A percentile compares a stretch with the other conserved stretches of the same genome.
These are phyloP conservation scores for Paramecium primaurelia DNA, from an alignment of 73 alveolate genomes.

Conservation along the genomic window DNA sequence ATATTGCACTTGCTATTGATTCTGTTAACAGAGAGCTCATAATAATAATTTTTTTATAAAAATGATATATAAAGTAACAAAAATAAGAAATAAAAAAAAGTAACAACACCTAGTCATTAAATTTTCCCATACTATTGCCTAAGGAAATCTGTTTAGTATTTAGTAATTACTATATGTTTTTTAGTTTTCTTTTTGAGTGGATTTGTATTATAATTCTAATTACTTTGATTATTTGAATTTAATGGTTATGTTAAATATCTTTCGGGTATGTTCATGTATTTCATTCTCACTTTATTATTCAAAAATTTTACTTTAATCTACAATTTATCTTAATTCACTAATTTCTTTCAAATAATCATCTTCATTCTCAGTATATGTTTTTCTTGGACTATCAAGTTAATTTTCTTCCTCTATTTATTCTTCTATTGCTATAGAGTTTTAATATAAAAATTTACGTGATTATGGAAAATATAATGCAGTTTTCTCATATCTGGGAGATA, in stretches of 20 bases:
- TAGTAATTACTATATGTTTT: background rate
- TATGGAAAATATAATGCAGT: background rate
- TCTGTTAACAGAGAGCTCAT: background rate
- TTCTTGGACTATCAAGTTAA: background rate
- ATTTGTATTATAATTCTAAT: background rate
- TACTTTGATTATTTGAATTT: background rate
- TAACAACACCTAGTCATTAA: background rate
- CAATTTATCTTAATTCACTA: background rate
- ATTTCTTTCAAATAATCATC: background rate
- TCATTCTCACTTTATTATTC: conserved; percentile 17
- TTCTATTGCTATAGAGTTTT: background rate
- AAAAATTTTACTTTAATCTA: background rate
- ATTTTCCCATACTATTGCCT: background rate
- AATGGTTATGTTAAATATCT: background rate
- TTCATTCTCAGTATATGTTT: background rate
- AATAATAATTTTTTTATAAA: background rate
- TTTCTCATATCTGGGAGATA: background rate
- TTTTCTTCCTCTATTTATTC: background rate
- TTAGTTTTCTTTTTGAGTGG: background rate
- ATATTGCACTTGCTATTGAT: conserved; percentile 42
- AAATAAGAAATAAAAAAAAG: background rate
- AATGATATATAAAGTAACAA: background rate
- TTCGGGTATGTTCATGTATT: background rate
- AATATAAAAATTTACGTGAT: background rate
- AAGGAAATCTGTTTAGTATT: background rate